phyloP scores from a whole-genome alignment of 202 grass and related monocot genomes.

The Carex sylvatica region DNA sequence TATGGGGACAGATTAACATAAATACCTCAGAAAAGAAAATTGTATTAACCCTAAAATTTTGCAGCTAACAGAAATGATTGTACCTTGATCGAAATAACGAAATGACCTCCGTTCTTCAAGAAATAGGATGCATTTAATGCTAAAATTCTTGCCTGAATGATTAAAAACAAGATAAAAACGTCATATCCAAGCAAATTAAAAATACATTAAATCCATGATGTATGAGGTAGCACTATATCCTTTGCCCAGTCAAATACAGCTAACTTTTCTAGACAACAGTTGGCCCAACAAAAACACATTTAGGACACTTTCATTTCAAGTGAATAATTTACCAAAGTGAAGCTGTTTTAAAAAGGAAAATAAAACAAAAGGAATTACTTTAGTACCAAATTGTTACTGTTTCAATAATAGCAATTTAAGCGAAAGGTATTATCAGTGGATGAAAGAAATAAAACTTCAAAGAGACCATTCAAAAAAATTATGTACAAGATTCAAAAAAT shows the following conservation, averaged over 20 bases:
- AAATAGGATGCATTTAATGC: conserved; percentile 92
- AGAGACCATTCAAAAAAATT: too few species aligned
- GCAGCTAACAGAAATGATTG: not conserved
- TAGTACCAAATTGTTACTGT: too few species aligned
- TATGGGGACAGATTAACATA: not conserved
- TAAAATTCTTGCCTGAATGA: conserved; percentile 83
- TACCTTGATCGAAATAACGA: conserved; percentile 99
- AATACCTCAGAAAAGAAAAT: not conserved
- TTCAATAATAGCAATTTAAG: too few species aligned
- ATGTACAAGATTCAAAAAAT: too few species aligned
- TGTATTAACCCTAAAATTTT: not conserved
- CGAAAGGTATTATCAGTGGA: too few species aligned
- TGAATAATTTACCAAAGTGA: not conserved
- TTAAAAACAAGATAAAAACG: conserved; percentile 7
- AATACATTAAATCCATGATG: not conserved
- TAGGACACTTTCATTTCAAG: not conserved
- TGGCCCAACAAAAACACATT: not conserved
- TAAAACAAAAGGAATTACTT: too few species aligned
- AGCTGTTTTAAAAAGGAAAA: too few species aligned
- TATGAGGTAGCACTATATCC: not conserved
- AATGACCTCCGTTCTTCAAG: conserved; percentile 91
- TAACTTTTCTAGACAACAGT: not conserved
- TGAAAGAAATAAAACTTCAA: too few species aligned
- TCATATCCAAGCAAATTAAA: not conserved
- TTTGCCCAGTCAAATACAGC: not conserved